These are phyloP conservation scores for Periconia sp. DNA, from an alignment of 2,329 filamentous ascomycete species.

Conservation along the genomic window DNA sequence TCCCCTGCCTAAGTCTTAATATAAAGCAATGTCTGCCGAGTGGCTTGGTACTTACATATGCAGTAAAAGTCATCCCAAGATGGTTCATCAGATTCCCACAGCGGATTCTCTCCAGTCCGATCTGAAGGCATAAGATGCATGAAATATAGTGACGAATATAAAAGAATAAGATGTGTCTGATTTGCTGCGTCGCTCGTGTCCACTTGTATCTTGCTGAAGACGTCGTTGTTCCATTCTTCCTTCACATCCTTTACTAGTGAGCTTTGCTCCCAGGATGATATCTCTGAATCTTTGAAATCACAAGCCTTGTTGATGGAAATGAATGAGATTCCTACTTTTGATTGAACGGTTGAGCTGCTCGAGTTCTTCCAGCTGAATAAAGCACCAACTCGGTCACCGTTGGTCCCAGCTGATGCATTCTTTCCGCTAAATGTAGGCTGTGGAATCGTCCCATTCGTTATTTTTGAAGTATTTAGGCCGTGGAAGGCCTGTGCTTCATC, in stretches of 20 bases:
- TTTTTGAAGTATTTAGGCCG: constrained; percentile 48
- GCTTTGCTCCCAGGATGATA: constrained; percentile 49
- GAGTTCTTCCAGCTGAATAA: constrained; percentile 53
- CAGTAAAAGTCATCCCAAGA: constrained; percentile 76
- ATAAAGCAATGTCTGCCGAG: constrained; percentile 52
- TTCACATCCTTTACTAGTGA: constrained; percentile 46
- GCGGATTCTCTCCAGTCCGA: constrained; percentile 72
- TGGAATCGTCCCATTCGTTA: constrained; percentile 15
- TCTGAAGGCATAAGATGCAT: constrained; percentile 73
- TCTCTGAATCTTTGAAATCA: constrained; percentile 51
- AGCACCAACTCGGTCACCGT: constrained; percentile 55
- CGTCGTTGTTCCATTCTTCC: constrained; percentile 53
- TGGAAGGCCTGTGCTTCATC: constrained; percentile 51
- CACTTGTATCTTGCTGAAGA: constrained; percentile 65
- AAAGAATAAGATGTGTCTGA: constrained; percentile 58
- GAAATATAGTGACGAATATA: constrained; percentile 73
- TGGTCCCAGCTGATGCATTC: constrained; percentile 10
- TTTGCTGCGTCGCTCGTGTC: constrained; percentile 61
- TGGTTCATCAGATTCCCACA: constrained; percentile 68
- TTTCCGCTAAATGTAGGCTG: constrained; percentile 17
- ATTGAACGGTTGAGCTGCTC: constrained; percentile 47
- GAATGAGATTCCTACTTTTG: constrained; percentile 57
- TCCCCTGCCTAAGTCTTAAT: constrained; percentile 67
- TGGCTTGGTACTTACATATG: constrained; percentile 53
- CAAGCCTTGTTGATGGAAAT: constrained; percentile 57